These are phyloP conservation scores for Jatropha multifida DNA, from an alignment of 441 rosid species.

Conservation along the genomic window DNA sequence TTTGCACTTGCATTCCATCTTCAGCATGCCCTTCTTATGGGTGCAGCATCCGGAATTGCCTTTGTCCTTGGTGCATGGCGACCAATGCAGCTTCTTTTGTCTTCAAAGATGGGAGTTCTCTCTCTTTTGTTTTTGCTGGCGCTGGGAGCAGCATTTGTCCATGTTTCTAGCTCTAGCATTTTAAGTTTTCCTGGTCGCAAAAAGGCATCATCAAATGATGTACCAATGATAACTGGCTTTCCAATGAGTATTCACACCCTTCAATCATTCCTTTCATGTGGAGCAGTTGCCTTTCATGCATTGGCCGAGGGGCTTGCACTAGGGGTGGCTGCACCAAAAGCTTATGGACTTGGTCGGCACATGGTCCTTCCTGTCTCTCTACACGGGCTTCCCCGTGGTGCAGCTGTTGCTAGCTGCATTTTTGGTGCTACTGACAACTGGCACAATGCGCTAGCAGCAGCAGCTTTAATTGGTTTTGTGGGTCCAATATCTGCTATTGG, in stretches of 20 bases:
- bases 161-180: conserved; percentile 50
- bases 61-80: conserved; percentile 92
- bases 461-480: conserved; percentile 81
- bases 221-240: conserved; percentile 52
- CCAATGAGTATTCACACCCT: conserved; percentile 77
- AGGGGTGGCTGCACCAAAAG: conserved; percentile 97
- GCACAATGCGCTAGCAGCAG: conserved; percentile 89
- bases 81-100: conserved; percentile 73
- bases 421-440: conserved; percentile 87
- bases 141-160: conserved; percentile 59
- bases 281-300: conserved; percentile 88
- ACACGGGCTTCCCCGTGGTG: conserved; percentile 97
- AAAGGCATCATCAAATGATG: conserved; percentile 48
- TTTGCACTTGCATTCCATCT: conserved; percentile 74
- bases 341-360: conserved; percentile 91
- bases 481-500: conserved; percentile 93
- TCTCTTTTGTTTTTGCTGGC: conserved; percentile 54
- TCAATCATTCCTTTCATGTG: conserved; percentile 86
- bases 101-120: conserved; percentile 75
- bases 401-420: conserved; percentile 98
- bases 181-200: conserved; percentile 52
- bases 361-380: conserved; percentile 96
- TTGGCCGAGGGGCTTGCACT: conserved; percentile 96
- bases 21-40: conserved; percentile 94
- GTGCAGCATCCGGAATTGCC: conserved; percentile 92